A percentile compares a stretch with the other conserved stretches of the same genome.
Evolutionary conservation across 768 basidiomycete species (phyloP).

Genomic region (Clavaria fumosa): DNA sequence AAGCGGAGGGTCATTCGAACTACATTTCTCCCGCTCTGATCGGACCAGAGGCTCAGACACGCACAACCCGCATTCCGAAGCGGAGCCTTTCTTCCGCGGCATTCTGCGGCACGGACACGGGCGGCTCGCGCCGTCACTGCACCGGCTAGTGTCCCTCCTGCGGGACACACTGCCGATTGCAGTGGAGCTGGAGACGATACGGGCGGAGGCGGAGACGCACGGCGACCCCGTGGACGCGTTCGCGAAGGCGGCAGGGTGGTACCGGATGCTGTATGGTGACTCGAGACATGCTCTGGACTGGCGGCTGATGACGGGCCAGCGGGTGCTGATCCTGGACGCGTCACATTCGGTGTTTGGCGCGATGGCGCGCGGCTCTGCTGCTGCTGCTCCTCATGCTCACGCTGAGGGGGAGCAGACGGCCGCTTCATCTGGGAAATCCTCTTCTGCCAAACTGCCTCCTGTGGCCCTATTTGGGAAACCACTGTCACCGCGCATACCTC

Average conservation of each 20-base stretch:
- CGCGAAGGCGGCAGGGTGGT: constrained; percentile 74
- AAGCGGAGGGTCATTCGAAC: constrained; percentile 54
- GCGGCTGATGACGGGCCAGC: constrained; percentile 50
- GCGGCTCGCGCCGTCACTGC: constrained; percentile 45
- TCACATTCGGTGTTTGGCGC: constrained; percentile 40
- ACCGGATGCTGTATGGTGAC: constrained; percentile 56
- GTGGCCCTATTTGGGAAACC: neutral
- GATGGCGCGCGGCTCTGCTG: no score
- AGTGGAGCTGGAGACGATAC: constrained; percentile 47
- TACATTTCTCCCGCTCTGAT: constrained; percentile 47
- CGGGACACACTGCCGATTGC: constrained; percentile 69
- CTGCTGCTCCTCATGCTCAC: no score
- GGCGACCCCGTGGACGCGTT: constrained; percentile 41
- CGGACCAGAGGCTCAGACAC: constrained; percentile 13
- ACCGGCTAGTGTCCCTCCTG: constrained; percentile 50
- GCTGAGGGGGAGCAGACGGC: neutral
- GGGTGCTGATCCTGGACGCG: constrained; percentile 60
- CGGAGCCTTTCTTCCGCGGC: constrained; percentile 59
- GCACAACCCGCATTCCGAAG: constrained; percentile 66
- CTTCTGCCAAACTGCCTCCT: no score
- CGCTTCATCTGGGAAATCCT: neutral
- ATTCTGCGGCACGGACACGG: constrained; percentile 54
- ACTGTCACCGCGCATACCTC: neutral
- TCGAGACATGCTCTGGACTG: constrained; percentile 70
- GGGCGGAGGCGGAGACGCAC: constrained; percentile 10